A percentile compares a stretch with the other conserved stretches of the same genome.
Conservation (phyloP, 2,329 filamentous ascomycete species). For the Calycina herbarum region DNA sequence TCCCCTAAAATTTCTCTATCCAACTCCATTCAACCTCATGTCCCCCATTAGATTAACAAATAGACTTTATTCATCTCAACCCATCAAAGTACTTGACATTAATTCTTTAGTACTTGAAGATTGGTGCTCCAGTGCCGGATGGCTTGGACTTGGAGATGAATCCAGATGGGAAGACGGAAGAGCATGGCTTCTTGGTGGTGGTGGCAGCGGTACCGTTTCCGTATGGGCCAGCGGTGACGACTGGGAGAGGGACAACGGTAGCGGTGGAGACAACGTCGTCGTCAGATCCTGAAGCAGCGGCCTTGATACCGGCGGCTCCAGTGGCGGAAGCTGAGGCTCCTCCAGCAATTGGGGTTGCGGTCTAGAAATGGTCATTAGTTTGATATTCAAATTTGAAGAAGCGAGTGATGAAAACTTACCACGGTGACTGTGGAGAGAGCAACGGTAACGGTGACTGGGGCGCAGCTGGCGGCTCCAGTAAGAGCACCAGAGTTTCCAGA, state of each 20-base stretch:
- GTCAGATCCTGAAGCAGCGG: constrained; percentile 13
- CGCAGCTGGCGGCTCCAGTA: constrained; percentile 20
- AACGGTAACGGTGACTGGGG: constrained; percentile 35
- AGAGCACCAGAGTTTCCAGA: constrained; percentile 10
- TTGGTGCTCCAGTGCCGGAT: constrained; percentile 20
- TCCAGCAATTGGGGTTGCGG: constrained; percentile 12
- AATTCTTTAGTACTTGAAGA: neutral
- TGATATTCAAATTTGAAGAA: neutral
- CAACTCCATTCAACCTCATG: neutral
- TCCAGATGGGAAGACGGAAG: constrained; percentile 30
- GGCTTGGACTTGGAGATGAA: constrained; percentile 29
- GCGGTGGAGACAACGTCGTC: constrained; percentile 29
- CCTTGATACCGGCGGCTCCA: constrained; percentile 6
- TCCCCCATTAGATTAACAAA: neutral
- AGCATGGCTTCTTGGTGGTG: constrained; percentile 29
- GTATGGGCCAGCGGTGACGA: constrained; percentile 25
- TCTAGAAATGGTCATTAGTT: neutral
- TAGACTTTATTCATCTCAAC: neutral
- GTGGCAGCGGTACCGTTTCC: constrained; percentile 30
- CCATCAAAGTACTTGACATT: neutral
- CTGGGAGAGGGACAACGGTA: constrained; percentile 31
- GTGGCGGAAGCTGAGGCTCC: constrained; percentile 6
- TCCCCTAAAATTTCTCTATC: neutral
- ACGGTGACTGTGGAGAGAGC: constrained; percentile 31
- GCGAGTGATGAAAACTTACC: constrained; percentile 12